Evolutionary conservation across 768 basidiomycete genomes (phyloP).

Genomic region (Butyriboletus loyo): DNA sequence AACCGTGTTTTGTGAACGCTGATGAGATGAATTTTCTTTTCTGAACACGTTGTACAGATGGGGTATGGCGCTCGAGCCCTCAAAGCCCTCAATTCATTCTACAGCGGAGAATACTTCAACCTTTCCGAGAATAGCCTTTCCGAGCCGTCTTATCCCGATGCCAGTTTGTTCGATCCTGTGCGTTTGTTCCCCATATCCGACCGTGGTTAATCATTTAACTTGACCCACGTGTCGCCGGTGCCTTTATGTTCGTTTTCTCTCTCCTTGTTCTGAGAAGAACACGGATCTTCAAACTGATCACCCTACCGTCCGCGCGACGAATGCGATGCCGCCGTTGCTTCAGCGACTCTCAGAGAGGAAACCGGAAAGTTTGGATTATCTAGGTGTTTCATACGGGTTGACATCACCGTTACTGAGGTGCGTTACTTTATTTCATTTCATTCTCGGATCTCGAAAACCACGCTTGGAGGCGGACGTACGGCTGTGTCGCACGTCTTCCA

Average conservation of each 20-base stretch:
- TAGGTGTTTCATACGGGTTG: constrained; percentile 95
- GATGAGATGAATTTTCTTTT: neutral
- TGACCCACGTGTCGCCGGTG: neutral
- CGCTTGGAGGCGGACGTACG: neutral
- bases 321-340: constrained; percentile 88
- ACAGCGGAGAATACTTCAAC: constrained; percentile 88
- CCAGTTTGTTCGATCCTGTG: constrained; percentile 47
- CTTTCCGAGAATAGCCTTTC: constrained; percentile 58
- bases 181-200: constrained; percentile 9
- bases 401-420: constrained; percentile 80
- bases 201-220: neutral
- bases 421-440: constrained; percentile 12
- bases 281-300: constrained; percentile 72
- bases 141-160: constrained; percentile 62
- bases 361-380: constrained; percentile 88
- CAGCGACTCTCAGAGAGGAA: constrained; percentile 86
- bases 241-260: neutral
- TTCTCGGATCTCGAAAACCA: too few species aligned
- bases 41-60: constrained; percentile 55
- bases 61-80: constrained; percentile 93
- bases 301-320: constrained; percentile 65
- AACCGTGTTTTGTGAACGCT: neutral
- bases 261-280: constrained; percentile 30
- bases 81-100: constrained; percentile 84
- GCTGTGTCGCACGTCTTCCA: neutral